phyloP scores from a whole-genome alignment of 371 early-diverging fungal species.

The Smittium mucronatum region DNA sequence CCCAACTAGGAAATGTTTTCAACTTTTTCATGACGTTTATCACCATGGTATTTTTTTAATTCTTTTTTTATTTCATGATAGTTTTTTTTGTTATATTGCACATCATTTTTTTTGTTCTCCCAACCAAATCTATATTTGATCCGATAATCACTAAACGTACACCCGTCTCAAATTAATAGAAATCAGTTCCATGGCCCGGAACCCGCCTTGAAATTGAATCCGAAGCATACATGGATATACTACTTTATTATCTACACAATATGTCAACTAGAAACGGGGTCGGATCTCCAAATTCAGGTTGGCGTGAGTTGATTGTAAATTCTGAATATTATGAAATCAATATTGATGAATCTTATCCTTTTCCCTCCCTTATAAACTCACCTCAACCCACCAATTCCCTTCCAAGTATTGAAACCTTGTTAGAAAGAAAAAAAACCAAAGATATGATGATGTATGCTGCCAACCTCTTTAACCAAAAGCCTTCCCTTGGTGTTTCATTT shows the following conservation, averaged over 20 bases:
- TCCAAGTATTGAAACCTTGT: conserved; percentile 6
- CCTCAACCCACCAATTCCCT: not conserved
- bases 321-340: not conserved
- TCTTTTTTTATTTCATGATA: not conserved
- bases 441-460: conserved; percentile 63
- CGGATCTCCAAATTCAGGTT: conserved; percentile 15
- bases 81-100: not conserved
- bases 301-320: conserved; percentile 24
- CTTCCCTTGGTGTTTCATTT: conserved; percentile 70
- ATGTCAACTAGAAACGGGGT: conserved; percentile 56
- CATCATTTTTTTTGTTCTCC: no score
- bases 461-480: conserved; percentile 64
- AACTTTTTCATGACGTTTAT: conserved; percentile 71
- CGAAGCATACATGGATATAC: conserved; percentile 56
- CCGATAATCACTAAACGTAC: no score
- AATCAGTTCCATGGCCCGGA: conserved; percentile 29
- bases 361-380: not conserved
- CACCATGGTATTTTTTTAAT: conserved; percentile 14
- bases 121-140: no score
- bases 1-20: conserved; percentile 65
- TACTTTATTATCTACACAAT: conserved; percentile 60
- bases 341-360: not conserved
- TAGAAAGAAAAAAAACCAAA: conserved; percentile 40
- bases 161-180: no score
- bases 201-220: conserved; percentile 18